These are phyloP conservation scores for Articulospora tetracladia DNA, from an alignment of 495 filamentous ascomycete genomes.

Conservation along the genomic window DNA sequence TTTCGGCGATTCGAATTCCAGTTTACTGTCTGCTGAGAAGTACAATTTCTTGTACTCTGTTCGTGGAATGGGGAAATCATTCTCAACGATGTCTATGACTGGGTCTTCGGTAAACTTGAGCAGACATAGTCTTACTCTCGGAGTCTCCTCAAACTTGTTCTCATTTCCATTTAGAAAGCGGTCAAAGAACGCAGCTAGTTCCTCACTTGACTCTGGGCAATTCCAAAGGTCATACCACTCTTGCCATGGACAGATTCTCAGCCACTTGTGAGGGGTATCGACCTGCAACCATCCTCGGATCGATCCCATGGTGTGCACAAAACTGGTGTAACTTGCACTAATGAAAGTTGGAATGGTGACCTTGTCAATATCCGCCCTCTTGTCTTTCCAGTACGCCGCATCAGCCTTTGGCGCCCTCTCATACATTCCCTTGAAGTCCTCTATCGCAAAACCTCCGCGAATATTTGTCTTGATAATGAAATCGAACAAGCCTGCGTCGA, in stretches of 20 bases:
- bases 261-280: neutral
- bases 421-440: neutral
- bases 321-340: neutral
- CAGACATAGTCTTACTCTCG: neutral
- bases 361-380: neutral
- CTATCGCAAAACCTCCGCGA: neutral
- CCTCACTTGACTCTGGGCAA: neutral
- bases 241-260: neutral
- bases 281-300: neutral
- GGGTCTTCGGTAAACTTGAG: neutral
- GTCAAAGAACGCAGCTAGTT: neutral
- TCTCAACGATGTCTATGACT: neutral
- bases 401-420: neutral
- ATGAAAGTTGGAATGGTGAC: neutral
- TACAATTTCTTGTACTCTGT: neutral
- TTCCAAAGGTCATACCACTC: neutral
- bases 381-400: neutral
- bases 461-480: neutral
- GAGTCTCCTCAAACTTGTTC: neutral
- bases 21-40: neutral
- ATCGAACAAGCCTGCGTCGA: neutral
- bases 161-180: neutral
- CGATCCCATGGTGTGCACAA: neutral
- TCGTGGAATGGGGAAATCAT: neutral
- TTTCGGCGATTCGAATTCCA: neutral